phyloP scores from a whole-genome alignment of 208 protist species.

The Leptomonas pyrrhocoris region DNA sequence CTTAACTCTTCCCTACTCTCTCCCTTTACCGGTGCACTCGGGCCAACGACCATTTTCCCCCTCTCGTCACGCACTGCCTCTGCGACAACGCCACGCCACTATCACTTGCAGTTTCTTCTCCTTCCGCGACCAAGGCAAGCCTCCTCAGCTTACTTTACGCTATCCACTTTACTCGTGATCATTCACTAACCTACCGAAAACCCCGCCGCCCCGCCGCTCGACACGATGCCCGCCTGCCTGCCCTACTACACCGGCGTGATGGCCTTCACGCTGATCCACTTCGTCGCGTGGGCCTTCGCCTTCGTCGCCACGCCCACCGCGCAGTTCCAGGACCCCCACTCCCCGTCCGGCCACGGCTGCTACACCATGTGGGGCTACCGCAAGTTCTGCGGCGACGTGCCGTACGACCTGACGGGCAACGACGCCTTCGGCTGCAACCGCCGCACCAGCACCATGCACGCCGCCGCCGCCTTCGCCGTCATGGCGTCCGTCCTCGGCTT shows the following conservation, averaged over 20 bases:
- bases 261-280: constrained; percentile 36
- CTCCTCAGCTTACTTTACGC: too few relatives aligned
- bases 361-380: constrained; percentile 56
- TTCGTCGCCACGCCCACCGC: constrained; percentile 42
- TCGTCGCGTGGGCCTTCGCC: constrained; percentile 45
- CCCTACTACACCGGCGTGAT: constrained; percentile 34
- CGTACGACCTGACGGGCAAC: constrained; percentile 29
- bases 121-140: too few relatives aligned
- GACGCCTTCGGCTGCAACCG: constrained; percentile 34
- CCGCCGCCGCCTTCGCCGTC: constrained; percentile 40
- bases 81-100: too few relatives aligned
- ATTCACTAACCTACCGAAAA: background rate
- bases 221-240: constrained; percentile 24
- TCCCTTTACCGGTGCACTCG: too few relatives aligned
- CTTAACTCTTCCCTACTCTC: too few relatives aligned
- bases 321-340: constrained; percentile 24
- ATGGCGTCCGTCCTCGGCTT: constrained; percentile 40
- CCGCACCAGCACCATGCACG: constrained; percentile 40
- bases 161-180: background rate
- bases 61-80: too few relatives aligned
- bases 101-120: too few relatives aligned
- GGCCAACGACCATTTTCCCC: too few relatives aligned
- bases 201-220: background rate
- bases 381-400: constrained; percentile 34
- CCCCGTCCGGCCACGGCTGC: constrained; percentile 26